These are phyloP conservation scores for Gossypium longicalyx DNA, from an alignment of 345 rosid genomes.

Conservation along the genomic window DNA sequence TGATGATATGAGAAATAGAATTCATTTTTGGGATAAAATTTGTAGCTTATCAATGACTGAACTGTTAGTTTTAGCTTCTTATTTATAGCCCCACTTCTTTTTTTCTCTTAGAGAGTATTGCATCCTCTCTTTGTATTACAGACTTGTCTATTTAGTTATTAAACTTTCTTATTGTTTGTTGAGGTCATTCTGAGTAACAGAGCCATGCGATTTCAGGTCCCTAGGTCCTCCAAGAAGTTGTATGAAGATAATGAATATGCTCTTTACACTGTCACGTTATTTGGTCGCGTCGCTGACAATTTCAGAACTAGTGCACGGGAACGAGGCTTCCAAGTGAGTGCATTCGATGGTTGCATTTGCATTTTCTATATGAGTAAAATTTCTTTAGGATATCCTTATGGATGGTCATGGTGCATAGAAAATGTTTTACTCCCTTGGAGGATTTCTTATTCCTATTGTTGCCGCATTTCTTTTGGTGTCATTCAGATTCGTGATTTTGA, in stretches of 20 bases:
- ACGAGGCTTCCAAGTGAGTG: slow-evolving; percentile 86
- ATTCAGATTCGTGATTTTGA: slow-evolving; percentile 88
- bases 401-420: not conserved
- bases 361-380: not conserved
- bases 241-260: slow-evolving; percentile 97
- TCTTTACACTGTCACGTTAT: slow-evolving; percentile 80
- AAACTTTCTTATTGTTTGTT: slow-evolving; percentile 1
- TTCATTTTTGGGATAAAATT: not conserved
- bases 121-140: not conserved
- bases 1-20: not conserved
- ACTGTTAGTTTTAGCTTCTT: not conserved
- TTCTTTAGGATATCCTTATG: not conserved
- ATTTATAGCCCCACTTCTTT: not conserved
- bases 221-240: slow-evolving; percentile 83
- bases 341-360: not conserved
- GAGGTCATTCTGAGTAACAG: not conserved
- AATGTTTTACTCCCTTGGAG: not conserved
- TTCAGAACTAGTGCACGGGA: slow-evolving; percentile 75
- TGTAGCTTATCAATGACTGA: not conserved
- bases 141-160: not conserved
- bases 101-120: not conserved
- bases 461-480: slow-evolving; percentile 12
- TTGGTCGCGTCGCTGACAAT: slow-evolving; percentile 85
- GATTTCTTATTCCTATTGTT: slow-evolving; percentile 8
- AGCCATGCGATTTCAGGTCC: slow-evolving; percentile 58